Conservation (phyloP, 2,329 filamentous ascomycete genomes). For the Aspergillus sp. region DNA sequence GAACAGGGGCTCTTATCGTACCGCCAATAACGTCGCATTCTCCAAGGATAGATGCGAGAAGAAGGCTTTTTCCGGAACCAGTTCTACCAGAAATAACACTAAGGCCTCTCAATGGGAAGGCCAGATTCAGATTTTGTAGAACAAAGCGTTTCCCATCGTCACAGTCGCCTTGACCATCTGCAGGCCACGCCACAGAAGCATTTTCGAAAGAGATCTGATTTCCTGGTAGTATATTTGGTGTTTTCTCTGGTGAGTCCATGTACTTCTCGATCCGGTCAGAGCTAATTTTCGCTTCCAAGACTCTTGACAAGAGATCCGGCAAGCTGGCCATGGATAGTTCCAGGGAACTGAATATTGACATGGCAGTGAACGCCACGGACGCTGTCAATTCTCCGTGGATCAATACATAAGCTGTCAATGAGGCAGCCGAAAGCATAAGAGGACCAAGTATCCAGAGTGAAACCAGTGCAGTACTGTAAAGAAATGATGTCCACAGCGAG, state of each 20-base stretch:
- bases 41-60: constrained; percentile 68
- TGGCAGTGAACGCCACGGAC: constrained; percentile 73
- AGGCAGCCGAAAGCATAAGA: constrained; percentile 66
- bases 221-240: constrained; percentile 49
- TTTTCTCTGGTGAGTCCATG: constrained; percentile 61
- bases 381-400: constrained; percentile 61
- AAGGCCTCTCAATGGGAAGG: constrained; percentile 65
- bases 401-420: constrained; percentile 63
- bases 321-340: constrained; percentile 67
- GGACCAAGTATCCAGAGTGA: constrained; percentile 68
- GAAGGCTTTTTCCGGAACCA: constrained; percentile 69
- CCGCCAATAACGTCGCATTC: constrained; percentile 67
- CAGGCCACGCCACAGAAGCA: constrained; percentile 69
- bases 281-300: constrained; percentile 70
- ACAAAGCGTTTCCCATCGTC: constrained; percentile 45
- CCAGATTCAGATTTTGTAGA: constrained; percentile 60
- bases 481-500: constrained; percentile 62
- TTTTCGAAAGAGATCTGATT: constrained; percentile 61
- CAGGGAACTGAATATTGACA: constrained; percentile 66
- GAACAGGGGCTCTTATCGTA: constrained; percentile 47
- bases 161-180: constrained; percentile 49
- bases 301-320: constrained; percentile 67
- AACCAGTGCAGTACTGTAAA: constrained; percentile 58
- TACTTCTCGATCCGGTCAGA: constrained; percentile 68
- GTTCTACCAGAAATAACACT: constrained; percentile 75